phyloP scores from a whole-genome alignment of 176 grass and related monocot species.

The Triticum monococcum region DNA sequence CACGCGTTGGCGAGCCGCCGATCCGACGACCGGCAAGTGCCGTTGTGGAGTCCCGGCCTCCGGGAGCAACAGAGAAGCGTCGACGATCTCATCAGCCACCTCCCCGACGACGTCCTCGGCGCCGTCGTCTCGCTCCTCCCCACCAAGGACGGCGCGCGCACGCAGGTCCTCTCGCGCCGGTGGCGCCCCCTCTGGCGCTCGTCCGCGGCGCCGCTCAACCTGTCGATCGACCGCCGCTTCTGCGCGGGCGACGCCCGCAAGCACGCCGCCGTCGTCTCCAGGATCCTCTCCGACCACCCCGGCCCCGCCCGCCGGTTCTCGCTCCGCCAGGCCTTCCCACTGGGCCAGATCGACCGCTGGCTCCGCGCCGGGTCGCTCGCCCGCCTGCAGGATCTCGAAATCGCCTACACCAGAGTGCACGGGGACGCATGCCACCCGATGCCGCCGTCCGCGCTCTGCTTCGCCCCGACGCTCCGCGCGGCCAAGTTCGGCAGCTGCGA shows the following conservation, averaged over 20 bases:
- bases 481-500: not conserved
- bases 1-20: not conserved
- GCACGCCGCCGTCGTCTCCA: not conserved
- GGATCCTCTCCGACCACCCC: not conserved
- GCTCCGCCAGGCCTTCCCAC: not conserved
- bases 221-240: not conserved
- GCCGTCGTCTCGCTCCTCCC: conserved; percentile 1
- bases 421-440: not conserved
- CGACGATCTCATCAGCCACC: not conserved
- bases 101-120: not conserved
- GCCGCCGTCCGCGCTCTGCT: not conserved
- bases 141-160: not conserved
- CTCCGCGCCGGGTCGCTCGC: not conserved
- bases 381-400: not conserved
- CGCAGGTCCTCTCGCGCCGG: not conserved
- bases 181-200: not conserved
- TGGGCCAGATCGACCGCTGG: not conserved
- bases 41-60: not conserved
- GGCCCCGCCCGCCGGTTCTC: not conserved
- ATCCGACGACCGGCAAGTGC: not conserved
- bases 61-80: not conserved
- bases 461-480: not conserved
- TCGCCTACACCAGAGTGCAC: not conserved
- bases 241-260: not conserved
- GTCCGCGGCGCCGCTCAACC: not conserved